phyloP scores from a whole-genome alignment of 371 early-diverging fungal species.

The Rhizopus delemar region DNA sequence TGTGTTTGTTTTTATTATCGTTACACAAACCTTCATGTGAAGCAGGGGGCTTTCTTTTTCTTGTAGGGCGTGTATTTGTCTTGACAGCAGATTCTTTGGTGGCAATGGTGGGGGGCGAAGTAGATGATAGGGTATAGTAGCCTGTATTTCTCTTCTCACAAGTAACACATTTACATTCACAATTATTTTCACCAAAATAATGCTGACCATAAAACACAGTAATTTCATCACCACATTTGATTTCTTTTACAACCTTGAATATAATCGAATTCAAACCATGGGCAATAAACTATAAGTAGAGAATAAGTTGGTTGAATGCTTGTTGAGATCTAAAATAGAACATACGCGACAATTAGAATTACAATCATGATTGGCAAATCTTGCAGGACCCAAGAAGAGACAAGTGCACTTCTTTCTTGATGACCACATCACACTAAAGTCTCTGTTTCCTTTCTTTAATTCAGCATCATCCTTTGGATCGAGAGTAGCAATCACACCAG shows the following conservation, averaged over 20 bases:
- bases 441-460: conserved; percentile 66
- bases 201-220: conserved; percentile 83
- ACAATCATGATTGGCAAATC: conserved; percentile 97
- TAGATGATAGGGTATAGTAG: conserved; percentile 14
- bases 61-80: not conserved
- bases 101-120: no score
- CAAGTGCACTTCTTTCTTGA: conserved; percentile 70
- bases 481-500: conserved; percentile 77
- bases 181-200: conserved; percentile 88
- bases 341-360: conserved; percentile 76
- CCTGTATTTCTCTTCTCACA: conserved; percentile 69
- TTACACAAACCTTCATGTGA: conserved; percentile 33
- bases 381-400: conserved; percentile 91
- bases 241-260: conserved; percentile 77
- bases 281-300: conserved; percentile 60
- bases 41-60: conserved; percentile 2
- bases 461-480: conserved; percentile 69
- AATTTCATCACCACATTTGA: conserved; percentile 85
- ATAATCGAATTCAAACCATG: conserved; percentile 64
- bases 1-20: not conserved
- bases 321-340: no score
- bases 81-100: not conserved
- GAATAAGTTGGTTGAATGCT: not conserved
- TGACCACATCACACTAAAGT: conserved; percentile 90
- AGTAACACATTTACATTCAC: conserved; percentile 88